Percentiles rank a stretch among this genome's conserved stretches.
phyloP scores from a whole-genome alignment of 1,139 yeast species.

The Candida albicans region DNA sequence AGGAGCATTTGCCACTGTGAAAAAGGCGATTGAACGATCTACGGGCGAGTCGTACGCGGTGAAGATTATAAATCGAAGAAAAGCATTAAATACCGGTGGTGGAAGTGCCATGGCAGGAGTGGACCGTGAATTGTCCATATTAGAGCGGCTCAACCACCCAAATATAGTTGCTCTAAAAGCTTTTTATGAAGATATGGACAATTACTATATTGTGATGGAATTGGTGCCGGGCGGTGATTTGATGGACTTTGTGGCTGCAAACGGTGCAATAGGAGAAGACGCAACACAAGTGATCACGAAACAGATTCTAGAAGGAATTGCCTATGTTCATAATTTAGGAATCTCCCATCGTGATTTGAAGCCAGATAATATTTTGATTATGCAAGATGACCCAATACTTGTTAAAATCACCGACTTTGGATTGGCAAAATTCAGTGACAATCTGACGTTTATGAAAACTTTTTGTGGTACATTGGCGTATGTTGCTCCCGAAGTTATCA shows the following conservation, averaged over 20 bases:
- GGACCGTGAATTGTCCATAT: constrained; percentile 78
- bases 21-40: constrained; percentile 80
- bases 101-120: constrained; percentile 63
- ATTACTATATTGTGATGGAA: constrained; percentile 90
- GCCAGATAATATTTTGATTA: constrained; percentile 88
- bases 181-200: constrained; percentile 78
- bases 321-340: constrained; percentile 84
- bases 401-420: constrained; percentile 95
- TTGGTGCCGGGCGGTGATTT: constrained; percentile 95
- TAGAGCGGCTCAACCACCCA: constrained; percentile 76
- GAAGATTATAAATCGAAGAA: constrained; percentile 80
- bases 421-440: constrained; percentile 75
- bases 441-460: constrained; percentile 77
- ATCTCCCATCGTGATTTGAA: constrained; percentile 92
- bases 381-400: constrained; percentile 85
- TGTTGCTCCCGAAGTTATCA: constrained; percentile 91
- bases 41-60: constrained; percentile 89
- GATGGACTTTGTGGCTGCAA: constrained; percentile 93
- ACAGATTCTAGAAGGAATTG: constrained; percentile 81
- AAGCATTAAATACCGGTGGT: constrained; percentile 72
- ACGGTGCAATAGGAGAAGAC: constrained; percentile 88
- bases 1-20: constrained; percentile 96
- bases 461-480: constrained; percentile 91
- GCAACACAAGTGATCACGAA: constrained; percentile 83
- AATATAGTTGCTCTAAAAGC: constrained; percentile 81